Conservation (phyloP, 2,329 filamentous ascomycete genomes). For the Tolypocladium pustulatum region DNA sequence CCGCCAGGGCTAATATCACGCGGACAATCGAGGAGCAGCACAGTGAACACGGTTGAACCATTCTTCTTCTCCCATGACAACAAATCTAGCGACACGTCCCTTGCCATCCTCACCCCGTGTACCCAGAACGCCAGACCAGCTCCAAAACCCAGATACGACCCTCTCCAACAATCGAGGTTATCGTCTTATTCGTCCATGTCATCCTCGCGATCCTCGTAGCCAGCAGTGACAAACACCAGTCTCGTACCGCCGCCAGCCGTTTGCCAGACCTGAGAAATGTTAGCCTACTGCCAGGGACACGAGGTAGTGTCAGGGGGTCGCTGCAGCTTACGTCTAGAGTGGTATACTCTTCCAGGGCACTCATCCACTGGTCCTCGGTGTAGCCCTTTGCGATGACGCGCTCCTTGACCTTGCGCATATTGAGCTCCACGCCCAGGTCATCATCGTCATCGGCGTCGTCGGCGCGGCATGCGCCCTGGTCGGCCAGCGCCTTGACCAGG, state of each 20-base stretch:
- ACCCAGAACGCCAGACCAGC: conserved; percentile 20
- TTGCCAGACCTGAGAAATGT: conserved; percentile 60
- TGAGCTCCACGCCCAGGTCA: conserved; percentile 56
- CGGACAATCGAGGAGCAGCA: not conserved
- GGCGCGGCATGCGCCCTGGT: conserved; percentile 74
- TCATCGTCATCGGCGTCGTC: conserved; percentile 50
- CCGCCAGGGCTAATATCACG: not conserved
- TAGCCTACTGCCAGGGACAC: conserved; percentile 17
- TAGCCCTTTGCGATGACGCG: conserved; percentile 93
- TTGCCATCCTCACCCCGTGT: not conserved
- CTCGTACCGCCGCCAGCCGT: conserved; percentile 59
- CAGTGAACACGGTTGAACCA: not conserved
- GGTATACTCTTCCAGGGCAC: conserved; percentile 82
- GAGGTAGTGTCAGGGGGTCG: not conserved
- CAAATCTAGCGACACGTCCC: not conserved
- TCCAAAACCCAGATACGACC: conserved; percentile 5
- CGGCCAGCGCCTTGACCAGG: conserved; percentile 78
- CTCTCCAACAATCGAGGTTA: not conserved
- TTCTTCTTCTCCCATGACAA: not conserved
- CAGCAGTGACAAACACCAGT: conserved; percentile 58
- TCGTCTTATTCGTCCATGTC: conserved; percentile 30
- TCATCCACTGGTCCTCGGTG: conserved; percentile 84
- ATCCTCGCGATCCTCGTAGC: conserved; percentile 36
- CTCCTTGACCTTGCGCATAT: conserved; percentile 79
- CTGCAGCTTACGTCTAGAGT: conserved; percentile 70